Evolutionary conservation across 306 rosid genomes (phyloP).

Genomic region (Vachellia pachyceras): DNA sequence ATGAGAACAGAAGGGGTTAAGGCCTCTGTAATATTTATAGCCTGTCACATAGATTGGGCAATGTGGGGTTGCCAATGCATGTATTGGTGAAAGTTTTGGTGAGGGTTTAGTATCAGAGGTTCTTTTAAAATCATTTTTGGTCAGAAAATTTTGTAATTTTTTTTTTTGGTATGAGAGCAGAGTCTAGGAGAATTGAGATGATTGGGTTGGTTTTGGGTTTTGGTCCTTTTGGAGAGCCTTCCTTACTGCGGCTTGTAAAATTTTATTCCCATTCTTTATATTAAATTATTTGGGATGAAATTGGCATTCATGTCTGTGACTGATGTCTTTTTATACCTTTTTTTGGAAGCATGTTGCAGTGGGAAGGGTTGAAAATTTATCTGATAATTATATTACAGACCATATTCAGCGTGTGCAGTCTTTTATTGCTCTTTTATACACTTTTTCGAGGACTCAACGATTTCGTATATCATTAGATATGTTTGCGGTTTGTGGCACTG

Average conservation of each 20-base stretch:
- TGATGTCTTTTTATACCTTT: background rate
- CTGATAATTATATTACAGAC: background rate
- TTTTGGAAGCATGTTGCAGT: background rate
- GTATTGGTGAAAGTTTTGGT: conserved; percentile 47
- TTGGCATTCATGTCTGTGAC: background rate
- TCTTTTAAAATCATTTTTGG: background rate
- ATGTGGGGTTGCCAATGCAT: conserved; percentile 51
- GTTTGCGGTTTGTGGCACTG: too few species aligned
- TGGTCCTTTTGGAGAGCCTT: background rate
- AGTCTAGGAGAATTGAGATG: conserved; percentile 39
- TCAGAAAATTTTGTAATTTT: background rate
- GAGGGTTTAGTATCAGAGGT: conserved; percentile 28
- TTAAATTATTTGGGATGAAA: background rate
- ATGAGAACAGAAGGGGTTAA: background rate
- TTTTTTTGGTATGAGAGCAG: conserved; percentile 19
- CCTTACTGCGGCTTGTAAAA: background rate
- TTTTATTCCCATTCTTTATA: conserved; percentile 6
- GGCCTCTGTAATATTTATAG: conserved; percentile 43
- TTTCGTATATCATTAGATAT: too few species aligned
- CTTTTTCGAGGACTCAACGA: too few species aligned
- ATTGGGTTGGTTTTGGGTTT: conserved; percentile 35
- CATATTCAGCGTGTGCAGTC: too few species aligned
- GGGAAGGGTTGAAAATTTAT: background rate
- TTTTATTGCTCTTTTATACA: too few species aligned
- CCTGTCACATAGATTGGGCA: conserved; percentile 53